Evolutionary conservation across 1,139 yeast species (phyloP).

Genomic region (Blastobotrys aristatus): DNA sequence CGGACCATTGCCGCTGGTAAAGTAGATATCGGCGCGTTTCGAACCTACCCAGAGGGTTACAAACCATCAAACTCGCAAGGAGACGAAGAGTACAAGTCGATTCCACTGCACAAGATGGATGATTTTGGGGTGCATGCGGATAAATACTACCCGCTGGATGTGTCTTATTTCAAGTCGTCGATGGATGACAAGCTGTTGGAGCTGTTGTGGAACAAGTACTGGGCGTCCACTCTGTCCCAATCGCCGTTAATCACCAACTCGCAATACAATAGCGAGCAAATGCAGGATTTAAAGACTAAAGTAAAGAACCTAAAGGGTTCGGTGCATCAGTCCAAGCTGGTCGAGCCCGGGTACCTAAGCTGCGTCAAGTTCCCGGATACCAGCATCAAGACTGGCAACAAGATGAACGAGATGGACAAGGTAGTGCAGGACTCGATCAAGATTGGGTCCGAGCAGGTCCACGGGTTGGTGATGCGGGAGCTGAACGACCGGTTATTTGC

Average conservation of each 20-base stretch:
- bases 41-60: slow-evolving; percentile 60
- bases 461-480: slow-evolving; percentile 31
- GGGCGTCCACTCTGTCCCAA: slow-evolving; percentile 42
- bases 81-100: slow-evolving; percentile 23
- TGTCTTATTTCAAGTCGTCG: slow-evolving; percentile 56
- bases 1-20: slow-evolving; percentile 59
- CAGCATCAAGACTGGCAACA: neutral
- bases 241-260: slow-evolving; percentile 29
- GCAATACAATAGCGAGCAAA: slow-evolving; percentile 37
- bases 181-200: slow-evolving; percentile 49
- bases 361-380: slow-evolving; percentile 12
- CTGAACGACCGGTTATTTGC: slow-evolving; percentile 27
- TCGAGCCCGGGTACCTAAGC: slow-evolving; percentile 22
- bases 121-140: slow-evolving; percentile 72
- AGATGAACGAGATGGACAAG: slow-evolving; percentile 10
- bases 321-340: slow-evolving; percentile 15
- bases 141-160: slow-evolving; percentile 63
- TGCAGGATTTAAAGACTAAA: slow-evolving; percentile 25
- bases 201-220: slow-evolving; percentile 46
- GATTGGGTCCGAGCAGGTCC: slow-evolving; percentile 33
- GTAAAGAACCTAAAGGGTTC: slow-evolving; percentile 17
- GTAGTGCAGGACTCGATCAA: slow-evolving; percentile 25
- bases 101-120: slow-evolving; percentile 47
- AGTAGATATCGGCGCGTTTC: slow-evolving; percentile 86
- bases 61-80: slow-evolving; percentile 18